Evolutionary conservation across 805 yeast species (phyloP).

Genomic region (Cyberlindnera euphorbiae): DNA sequence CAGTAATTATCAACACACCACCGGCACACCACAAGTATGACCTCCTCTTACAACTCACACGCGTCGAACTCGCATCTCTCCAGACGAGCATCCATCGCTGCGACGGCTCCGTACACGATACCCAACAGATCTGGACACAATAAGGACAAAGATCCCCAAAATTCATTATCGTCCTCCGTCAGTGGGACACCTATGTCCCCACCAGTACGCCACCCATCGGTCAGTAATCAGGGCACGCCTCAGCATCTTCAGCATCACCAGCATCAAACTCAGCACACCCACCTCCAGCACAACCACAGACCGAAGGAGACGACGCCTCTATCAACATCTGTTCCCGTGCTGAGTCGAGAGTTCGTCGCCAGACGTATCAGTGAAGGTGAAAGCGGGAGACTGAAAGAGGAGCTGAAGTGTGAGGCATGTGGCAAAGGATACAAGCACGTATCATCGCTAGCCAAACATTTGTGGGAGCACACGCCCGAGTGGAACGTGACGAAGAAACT

Average conservation of each 20-base stretch:
- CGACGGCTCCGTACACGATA: conserved; percentile 36
- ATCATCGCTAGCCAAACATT: conserved; percentile 79
- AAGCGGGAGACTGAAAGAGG: conserved; percentile 78
- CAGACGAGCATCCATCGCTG: conserved; percentile 32
- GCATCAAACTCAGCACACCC: conserved; percentile 3
- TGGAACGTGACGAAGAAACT: conserved; percentile 85
- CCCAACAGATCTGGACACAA: conserved; percentile 17
- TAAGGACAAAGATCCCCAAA: background rate
- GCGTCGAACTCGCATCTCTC: conserved; percentile 17
- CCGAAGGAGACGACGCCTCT: conserved; percentile 3
- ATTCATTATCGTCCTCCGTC: conserved; percentile 2
- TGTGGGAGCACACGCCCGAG: conserved; percentile 94
- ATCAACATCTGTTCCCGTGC: conserved; percentile 33
- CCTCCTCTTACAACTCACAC: conserved; percentile 10
- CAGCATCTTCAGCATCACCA: conserved; percentile 10
- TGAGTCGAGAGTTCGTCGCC: conserved; percentile 68
- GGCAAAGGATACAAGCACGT: conserved; percentile 90
- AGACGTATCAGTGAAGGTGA: conserved; percentile 84
- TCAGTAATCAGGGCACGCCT: too few relatives aligned
- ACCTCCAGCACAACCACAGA: background rate
- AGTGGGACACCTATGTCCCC: conserved; percentile 21
- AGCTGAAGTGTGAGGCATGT: conserved; percentile 82
- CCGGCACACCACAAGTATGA: too few relatives aligned
- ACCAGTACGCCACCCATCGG: conserved; percentile 4
- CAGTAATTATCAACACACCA: too few relatives aligned